These are phyloP conservation scores for Lactarius deliciosus DNA, from an alignment of 768 basidiomycete species.

Conservation along the genomic window DNA sequence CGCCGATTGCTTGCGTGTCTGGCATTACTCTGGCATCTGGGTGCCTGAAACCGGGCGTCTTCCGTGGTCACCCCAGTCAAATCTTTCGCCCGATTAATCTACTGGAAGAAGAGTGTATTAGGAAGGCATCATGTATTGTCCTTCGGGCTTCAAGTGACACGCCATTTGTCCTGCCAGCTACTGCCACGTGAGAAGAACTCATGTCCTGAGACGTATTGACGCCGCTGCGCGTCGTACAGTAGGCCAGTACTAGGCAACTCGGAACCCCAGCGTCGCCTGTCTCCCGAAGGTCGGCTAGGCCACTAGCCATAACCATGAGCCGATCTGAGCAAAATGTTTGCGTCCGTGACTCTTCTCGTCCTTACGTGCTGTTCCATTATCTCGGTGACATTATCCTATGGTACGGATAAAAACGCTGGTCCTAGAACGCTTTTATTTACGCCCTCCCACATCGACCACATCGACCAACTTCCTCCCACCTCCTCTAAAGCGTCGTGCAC, in stretches of 20 bases:
- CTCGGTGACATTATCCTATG: not conserved
- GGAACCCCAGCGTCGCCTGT: not conserved
- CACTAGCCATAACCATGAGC: not conserved
- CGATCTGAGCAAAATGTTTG: not conserved
- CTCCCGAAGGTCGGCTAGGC: not conserved
- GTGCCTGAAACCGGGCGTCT: not conserved
- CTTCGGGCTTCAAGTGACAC: too few relatives aligned
- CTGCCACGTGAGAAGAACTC: not conserved
- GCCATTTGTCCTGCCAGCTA: not conserved
- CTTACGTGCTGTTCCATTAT: not conserved
- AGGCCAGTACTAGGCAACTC: not conserved
- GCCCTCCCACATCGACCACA: not conserved
- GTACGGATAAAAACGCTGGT: slow-evolving; percentile 7
- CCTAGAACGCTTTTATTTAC: not conserved
- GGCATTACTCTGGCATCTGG: not conserved
- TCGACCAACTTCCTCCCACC: not conserved
- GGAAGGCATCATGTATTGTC: not conserved
- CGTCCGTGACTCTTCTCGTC: not conserved
- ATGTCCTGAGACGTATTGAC: slow-evolving; percentile 1
- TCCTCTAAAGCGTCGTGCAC: not conserved
- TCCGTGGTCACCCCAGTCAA: not conserved
- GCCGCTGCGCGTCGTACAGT: not conserved
- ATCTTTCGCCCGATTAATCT: not conserved
- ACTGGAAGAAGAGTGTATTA: not conserved
- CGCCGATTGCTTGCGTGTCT: not conserved